Evolutionary conservation across 2,329 filamentous ascomycete genomes (phyloP).

Genomic region (Botrytis paeoniae): DNA sequence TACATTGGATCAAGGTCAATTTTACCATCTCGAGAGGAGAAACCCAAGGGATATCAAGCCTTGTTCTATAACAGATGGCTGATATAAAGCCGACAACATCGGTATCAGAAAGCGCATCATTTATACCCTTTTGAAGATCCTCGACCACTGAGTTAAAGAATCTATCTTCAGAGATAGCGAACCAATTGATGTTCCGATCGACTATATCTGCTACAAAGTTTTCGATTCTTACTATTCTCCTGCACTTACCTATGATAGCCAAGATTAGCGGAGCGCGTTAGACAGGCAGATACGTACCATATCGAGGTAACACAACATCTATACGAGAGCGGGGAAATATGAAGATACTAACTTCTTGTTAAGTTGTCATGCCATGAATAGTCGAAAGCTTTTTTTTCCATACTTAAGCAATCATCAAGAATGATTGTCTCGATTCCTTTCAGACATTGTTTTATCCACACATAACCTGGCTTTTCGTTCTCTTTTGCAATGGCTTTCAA

Average conservation of each 20-base stretch:
- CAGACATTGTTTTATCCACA: constrained; percentile 63
- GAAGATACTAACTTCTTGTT: constrained; percentile 46
- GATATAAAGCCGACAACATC: constrained; percentile 79
- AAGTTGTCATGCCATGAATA: constrained; percentile 66
- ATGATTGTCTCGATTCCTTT: constrained; percentile 70
- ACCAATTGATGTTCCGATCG: constrained; percentile 43
- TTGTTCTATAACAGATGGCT: constrained; percentile 77
- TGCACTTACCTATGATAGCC: constrained; percentile 46
- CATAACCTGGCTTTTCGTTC: constrained; percentile 41
- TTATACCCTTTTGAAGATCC: constrained; percentile 48
- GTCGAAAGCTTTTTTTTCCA: constrained; percentile 52
- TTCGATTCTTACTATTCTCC: constrained; percentile 76
- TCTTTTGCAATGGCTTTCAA: constrained; percentile 28
- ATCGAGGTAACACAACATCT: constrained; percentile 6
- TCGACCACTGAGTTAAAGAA: constrained; percentile 42
- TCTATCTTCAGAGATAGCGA: constrained; percentile 35
- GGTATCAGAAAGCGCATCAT: constrained; percentile 57
- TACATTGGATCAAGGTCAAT: constrained; percentile 32
- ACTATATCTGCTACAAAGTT: constrained; percentile 63
- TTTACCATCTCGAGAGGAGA: constrained; percentile 39
- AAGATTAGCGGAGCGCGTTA: neutral
- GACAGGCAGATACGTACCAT: neutral
- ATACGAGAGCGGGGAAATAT: neutral
- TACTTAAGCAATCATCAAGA: constrained; percentile 72
- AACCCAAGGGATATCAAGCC: constrained; percentile 54